These are phyloP conservation scores for Fraxinus pennsylvanica DNA, from an alignment of 257 asterid genomes.

Conservation along the genomic window DNA sequence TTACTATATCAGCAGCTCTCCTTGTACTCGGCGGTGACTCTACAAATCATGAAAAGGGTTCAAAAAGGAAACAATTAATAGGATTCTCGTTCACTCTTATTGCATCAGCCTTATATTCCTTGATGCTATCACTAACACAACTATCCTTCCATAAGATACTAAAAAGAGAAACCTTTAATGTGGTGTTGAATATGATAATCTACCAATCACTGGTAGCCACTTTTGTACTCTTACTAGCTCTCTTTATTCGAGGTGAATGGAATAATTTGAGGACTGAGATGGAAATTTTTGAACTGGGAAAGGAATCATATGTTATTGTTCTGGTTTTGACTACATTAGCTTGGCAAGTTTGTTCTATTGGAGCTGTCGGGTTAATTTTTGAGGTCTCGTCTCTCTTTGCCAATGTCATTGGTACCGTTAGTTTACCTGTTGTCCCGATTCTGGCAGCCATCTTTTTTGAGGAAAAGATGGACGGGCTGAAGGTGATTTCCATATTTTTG, in stretches of 20 bases:
- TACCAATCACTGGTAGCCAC: slow-evolving; percentile 38
- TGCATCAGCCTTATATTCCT: slow-evolving; percentile 37
- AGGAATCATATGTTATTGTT: slow-evolving; percentile 22
- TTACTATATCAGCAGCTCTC: slow-evolving; percentile 45
- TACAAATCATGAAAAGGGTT: not conserved
- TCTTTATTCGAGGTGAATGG: slow-evolving; percentile 36
- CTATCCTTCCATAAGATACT: slow-evolving; percentile 30
- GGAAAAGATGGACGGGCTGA: slow-evolving; percentile 39
- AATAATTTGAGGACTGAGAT: slow-evolving; percentile 30
- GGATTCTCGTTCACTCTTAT: slow-evolving; percentile 40
- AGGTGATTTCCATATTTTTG: slow-evolving; percentile 37
- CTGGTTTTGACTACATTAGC: slow-evolving; percentile 30
- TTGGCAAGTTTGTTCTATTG: slow-evolving; percentile 45
- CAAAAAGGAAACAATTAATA: slow-evolving; percentile 16
- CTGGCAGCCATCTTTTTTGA: slow-evolving; percentile 40
- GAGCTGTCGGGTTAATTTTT: slow-evolving; percentile 36
- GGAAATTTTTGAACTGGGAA: slow-evolving; percentile 36
- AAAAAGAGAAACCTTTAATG: slow-evolving; percentile 27
- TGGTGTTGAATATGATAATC: slow-evolving; percentile 33
- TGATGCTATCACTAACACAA: slow-evolving; percentile 40
- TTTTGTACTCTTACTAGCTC: slow-evolving; percentile 1
- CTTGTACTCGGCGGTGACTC: slow-evolving; percentile 30
- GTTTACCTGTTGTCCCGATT: slow-evolving; percentile 42
- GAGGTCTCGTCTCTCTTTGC: slow-evolving; percentile 49
- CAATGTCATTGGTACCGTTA: slow-evolving; percentile 41